Base-by-base conservation (phyloP, 2,329 filamentous ascomycete genomes). In the Raffaelea deltoideospora region DNA sequence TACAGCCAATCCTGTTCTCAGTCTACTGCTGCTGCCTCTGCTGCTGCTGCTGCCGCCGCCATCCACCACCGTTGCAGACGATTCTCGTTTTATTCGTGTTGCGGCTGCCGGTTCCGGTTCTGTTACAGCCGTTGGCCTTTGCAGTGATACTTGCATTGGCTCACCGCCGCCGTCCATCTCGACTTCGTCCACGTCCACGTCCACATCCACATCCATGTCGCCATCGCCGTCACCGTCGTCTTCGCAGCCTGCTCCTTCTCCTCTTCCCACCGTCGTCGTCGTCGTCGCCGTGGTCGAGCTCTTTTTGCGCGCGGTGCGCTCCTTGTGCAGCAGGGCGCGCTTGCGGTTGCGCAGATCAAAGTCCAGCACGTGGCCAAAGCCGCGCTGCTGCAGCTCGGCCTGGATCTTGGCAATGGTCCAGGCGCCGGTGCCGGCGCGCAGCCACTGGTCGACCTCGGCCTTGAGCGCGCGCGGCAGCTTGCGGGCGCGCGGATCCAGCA, bases 341-440 rank as follows among this genome's bases (percentile, higher is more conserved):
- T 55, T 55, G 34, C 54, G 53, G 38, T 57, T 57, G 35, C 55
- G 55, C 37, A 57, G 37, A 32, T 57, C 54, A 37, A 54, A 55
- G 38, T 56, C 55, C 23, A 56, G 41, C 37, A 57, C 54, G 35
- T 57, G 55, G 34, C 47, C 47, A 41, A 52, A 55, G 13, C 54
- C 54, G 32, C 53, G 46, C 13, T 42, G 42, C 42, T 50, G 50
- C 35, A 57, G 47, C 47, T 57, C 53, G 6, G 51, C 50, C 46
- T 55, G 53, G 33, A 57, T 55, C 45, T 51, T 50, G 45, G 50
- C 53, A 40, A 57, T 53, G 45, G 50, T 41, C 45, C 42, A 45
- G 24, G 23, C 33, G 3, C 18, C 10, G 20, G 22, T 29, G 20
- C 28, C 37, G 18, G 8, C 19, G 40, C 48, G 35, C 45, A 57